These are phyloP conservation scores for Sicyos baderoa DNA, from an alignment of 306 rosid species.

Conservation along the genomic window DNA sequence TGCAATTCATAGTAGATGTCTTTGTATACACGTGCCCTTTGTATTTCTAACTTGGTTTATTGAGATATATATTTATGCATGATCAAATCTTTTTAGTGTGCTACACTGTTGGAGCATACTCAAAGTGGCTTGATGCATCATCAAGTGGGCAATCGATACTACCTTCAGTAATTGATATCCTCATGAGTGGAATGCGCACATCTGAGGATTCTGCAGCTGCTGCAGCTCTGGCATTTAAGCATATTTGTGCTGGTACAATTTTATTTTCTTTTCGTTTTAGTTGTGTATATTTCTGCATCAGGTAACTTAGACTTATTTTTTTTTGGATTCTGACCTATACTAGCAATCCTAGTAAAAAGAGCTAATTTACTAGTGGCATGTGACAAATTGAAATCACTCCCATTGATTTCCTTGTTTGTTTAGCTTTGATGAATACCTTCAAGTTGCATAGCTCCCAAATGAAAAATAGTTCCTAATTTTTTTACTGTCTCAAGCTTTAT, in stretches of 20 bases:
- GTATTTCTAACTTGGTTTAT: neutral
- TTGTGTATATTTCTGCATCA: neutral
- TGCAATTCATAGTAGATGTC: slow-evolving; percentile 21
- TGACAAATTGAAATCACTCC: neutral
- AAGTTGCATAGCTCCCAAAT: slow-evolving; percentile 3
- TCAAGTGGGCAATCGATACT: slow-evolving; percentile 65
- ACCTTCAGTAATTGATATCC: slow-evolving; percentile 75
- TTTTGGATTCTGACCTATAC: neutral
- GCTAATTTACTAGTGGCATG: neutral
- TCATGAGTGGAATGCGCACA: slow-evolving; percentile 89
- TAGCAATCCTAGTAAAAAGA: neutral
- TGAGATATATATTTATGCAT: slow-evolving; percentile 13
- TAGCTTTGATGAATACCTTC: slow-evolving; percentile 1
- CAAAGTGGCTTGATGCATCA: slow-evolving; percentile 93
- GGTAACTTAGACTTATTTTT: neutral
- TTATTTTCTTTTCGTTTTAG: slow-evolving; percentile 16
- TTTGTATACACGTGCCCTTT: slow-evolving; percentile 3
- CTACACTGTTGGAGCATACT: slow-evolving; percentile 85
- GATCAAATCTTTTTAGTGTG: slow-evolving; percentile 58
- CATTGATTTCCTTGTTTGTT: neutral
- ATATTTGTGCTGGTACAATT: slow-evolving; percentile 81
- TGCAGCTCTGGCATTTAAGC: slow-evolving; percentile 90
- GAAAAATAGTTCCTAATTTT: neutral
- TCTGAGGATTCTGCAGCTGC: slow-evolving; percentile 97
- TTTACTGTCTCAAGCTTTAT: slow-evolving; percentile 6